A percentile compares a stretch with the other conserved stretches of the same genome.
Evolutionary conservation across 1,284 basidiomycete species (phyloP).

Genomic region (Hypsizygus ulmarius): DNA sequence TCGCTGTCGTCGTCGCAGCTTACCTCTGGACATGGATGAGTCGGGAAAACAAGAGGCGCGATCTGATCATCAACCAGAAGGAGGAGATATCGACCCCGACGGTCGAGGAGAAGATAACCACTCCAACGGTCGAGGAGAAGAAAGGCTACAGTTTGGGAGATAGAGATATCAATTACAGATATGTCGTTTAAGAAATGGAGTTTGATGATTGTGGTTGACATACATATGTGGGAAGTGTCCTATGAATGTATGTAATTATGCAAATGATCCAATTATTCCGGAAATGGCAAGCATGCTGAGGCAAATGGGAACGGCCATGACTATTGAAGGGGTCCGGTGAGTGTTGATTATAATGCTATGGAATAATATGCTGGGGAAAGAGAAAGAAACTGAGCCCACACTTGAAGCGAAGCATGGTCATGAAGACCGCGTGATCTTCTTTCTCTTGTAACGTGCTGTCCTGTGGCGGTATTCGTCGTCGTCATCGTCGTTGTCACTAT

Average conservation of each 20-base stretch:
- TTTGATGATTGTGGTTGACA: no score
- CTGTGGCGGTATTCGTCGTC: conserved; percentile 36
- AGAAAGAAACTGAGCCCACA: background rate
- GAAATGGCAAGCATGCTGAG: conserved; percentile 8
- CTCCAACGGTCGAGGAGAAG: conserved; percentile 17
- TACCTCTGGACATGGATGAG: conserved; percentile 52
- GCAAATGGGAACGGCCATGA: conserved; percentile 3
- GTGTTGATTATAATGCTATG: no score
- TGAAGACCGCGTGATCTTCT: conserved; percentile 21
- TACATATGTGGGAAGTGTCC: no score
- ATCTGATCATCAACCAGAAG: conserved; percentile 24
- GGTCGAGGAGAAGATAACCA: conserved; percentile 9
- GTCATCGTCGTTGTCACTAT: conserved; percentile 30
- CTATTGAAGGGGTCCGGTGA: background rate
- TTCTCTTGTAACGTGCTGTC: conserved; percentile 29
- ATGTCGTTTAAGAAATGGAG: conserved; percentile 24
- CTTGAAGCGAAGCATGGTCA: background rate
- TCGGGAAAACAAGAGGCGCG: conserved; percentile 49
- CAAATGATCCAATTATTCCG: background rate
- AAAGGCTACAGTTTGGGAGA: conserved; percentile 29
- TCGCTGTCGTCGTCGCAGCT: conserved; percentile 44
- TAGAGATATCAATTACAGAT: conserved; percentile 30
- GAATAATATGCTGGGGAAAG: no score
- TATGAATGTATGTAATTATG: background rate
- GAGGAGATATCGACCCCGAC: conserved; percentile 18